phyloP scores from a whole-genome alignment of 2,329 filamentous ascomycete genomes.

The Fusarium chuoi region DNA sequence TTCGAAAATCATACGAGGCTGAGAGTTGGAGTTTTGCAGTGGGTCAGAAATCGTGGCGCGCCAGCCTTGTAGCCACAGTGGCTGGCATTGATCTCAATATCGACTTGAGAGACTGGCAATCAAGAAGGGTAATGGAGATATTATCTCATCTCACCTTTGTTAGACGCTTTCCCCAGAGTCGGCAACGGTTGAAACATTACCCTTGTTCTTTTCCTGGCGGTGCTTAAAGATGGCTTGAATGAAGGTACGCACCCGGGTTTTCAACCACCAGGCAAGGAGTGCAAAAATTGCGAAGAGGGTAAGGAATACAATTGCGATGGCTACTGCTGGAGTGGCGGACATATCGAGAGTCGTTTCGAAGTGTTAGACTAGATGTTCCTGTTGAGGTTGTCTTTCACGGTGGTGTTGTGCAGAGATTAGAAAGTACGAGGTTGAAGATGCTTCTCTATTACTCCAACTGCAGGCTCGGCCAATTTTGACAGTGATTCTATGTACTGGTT shows the following conservation, averaged over 20 bases:
- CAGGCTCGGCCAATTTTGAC: background rate
- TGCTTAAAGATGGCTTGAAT: slow-evolving; percentile 42
- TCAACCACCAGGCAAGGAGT: slow-evolving; percentile 46
- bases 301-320: slow-evolving; percentile 49
- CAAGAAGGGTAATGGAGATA: background rate
- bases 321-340: slow-evolving; percentile 42
- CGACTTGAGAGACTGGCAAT: background rate
- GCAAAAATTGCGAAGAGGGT: slow-evolving; percentile 45
- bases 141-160: background rate
- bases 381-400: background rate
- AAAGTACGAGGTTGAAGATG: background rate
- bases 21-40: slow-evolving; percentile 42
- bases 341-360: slow-evolving; percentile 25
- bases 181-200: slow-evolving; percentile 11
- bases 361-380: background rate
- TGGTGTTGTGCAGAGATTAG: background rate
- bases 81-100: slow-evolving; percentile 1
- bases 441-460: background rate
- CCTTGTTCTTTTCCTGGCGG: slow-evolving; percentile 17
- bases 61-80: slow-evolving; percentile 43
- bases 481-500: background rate
- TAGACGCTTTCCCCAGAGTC: slow-evolving; percentile 26
- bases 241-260: slow-evolving; percentile 46
- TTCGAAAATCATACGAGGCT: slow-evolving; percentile 45
- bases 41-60: slow-evolving; percentile 15